Evolutionary conservation across 768 basidiomycete genomes (phyloP).

Genomic region (Collybia sp.): DNA sequence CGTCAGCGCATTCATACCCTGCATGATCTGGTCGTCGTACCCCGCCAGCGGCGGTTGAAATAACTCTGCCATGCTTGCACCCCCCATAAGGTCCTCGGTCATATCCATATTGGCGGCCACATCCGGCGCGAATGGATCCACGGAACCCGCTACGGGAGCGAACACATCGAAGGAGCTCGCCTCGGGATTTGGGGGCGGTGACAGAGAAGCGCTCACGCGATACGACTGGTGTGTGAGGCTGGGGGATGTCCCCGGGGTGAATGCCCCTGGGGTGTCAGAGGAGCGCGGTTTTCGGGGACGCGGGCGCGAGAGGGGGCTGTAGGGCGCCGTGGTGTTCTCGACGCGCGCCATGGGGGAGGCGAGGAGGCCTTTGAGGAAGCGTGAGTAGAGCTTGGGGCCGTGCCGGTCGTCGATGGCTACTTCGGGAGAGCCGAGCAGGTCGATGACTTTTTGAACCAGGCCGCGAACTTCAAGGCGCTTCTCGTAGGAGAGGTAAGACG

Average conservation of each 20-base stretch:
- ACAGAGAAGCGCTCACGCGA: conserved; percentile 37
- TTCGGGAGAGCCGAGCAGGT: conserved; percentile 63
- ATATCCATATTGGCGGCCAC: conserved; percentile 11
- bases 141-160: conserved; percentile 31
- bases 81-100: conserved; percentile 12
- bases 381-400: conserved; percentile 75
- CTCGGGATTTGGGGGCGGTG: conserved; percentile 39
- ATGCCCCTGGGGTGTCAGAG: conserved; percentile 15
- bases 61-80: conserved; percentile 27
- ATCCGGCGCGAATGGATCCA: conserved; percentile 36
- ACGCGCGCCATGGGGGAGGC: conserved; percentile 47
- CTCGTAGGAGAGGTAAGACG: conserved; percentile 51
- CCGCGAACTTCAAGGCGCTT: conserved; percentile 57
- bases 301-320: conserved; percentile 6
- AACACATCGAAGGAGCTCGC: conserved; percentile 45
- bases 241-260: conserved; percentile 15
- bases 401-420: conserved; percentile 80
- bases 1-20: conserved; percentile 55
- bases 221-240: conserved; percentile 30
- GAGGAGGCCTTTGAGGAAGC: conserved; percentile 71
- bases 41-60: conserved; percentile 47
- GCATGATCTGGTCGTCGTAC: conserved; percentile 56
- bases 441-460: conserved; percentile 61
- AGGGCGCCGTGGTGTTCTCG: conserved; percentile 15
- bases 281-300: conserved; percentile 10